Evolutionary conservation across 352 stramenopile species (phyloP).

Genomic region (Globisporangium middletonii): DNA sequence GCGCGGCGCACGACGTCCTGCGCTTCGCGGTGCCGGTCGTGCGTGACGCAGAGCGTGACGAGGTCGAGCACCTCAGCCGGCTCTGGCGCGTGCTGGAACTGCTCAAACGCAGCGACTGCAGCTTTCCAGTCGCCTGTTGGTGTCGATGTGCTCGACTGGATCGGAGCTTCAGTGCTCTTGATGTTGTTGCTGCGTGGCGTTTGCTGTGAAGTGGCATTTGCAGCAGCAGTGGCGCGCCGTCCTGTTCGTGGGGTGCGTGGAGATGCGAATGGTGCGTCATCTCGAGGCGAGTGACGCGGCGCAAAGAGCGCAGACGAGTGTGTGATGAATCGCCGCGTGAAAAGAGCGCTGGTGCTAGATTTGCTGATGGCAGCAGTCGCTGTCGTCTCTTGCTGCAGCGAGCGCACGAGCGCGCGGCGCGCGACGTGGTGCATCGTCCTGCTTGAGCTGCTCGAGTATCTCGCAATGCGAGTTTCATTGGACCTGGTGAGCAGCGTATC

Average conservation of each 20-base stretch:
- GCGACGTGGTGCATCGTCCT: background rate
- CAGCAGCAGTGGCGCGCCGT: background rate
- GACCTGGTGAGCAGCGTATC: no score
- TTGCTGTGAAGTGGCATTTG: background rate
- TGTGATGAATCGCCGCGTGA: background rate
- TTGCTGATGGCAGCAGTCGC: background rate
- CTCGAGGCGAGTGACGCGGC: background rate
- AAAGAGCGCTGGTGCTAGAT: background rate
- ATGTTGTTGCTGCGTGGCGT: background rate
- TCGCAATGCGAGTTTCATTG: no score
- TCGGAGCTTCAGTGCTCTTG: background rate
- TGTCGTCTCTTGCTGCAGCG: slow-evolving; percentile 1
- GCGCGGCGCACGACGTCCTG: slow-evolving; percentile 32
- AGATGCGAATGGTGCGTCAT: background rate
- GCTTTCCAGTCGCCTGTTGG: slow-evolving; percentile 31
- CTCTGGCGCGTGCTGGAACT: slow-evolving; percentile 11
- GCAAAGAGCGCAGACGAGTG: background rate
- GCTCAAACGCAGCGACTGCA: slow-evolving; percentile 42
- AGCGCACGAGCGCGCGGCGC: slow-evolving; percentile 6
- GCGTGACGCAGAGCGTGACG: slow-evolving; percentile 33
- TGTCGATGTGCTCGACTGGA: background rate
- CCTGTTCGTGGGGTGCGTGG: background rate
- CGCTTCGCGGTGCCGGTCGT: slow-evolving; percentile 47
- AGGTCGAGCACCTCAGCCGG: slow-evolving; percentile 21
- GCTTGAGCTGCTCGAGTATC: background rate